phyloP scores from a whole-genome alignment of 805 yeast genomes.

The Cyberlindnera mrakii region DNA sequence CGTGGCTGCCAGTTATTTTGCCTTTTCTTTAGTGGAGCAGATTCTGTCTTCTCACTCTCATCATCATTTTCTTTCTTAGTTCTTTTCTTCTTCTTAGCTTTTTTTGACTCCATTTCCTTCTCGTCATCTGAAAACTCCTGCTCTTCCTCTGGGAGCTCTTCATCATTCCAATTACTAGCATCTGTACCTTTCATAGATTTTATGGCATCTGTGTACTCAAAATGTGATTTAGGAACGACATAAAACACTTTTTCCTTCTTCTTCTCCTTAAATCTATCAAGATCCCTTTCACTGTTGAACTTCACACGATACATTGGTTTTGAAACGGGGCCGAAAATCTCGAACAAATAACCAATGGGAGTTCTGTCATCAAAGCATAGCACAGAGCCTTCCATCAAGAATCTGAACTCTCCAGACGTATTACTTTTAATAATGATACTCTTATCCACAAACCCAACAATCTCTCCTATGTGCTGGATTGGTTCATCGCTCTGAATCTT shows the following conservation, averaged over 20 bases:
- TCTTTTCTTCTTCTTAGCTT: constrained; percentile 39
- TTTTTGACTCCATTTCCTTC: constrained; percentile 67
- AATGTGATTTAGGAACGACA: constrained; percentile 76
- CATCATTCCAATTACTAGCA: constrained; percentile 93
- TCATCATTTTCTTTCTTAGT: constrained; percentile 13
- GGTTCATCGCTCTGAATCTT: constrained; percentile 52
- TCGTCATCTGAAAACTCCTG: constrained; percentile 96
- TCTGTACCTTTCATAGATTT: constrained; percentile 79
- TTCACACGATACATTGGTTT: constrained; percentile 76
- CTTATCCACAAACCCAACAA: constrained; percentile 64
- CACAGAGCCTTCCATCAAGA: constrained; percentile 74
- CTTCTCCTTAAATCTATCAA: constrained; percentile 37
- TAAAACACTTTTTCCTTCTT: constrained; percentile 60
- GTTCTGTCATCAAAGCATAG: constrained; percentile 70
- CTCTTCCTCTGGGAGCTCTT: constrained; percentile 88
- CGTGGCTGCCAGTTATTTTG: neutral
- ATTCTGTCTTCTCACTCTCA: neutral
- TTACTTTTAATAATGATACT: constrained; percentile 67
- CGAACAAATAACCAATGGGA: constrained; percentile 72
- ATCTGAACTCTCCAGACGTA: constrained; percentile 77
- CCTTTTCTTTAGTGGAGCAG: constrained; percentile 1
- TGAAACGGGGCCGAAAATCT: constrained; percentile 84
- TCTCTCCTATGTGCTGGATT: constrained; percentile 64
- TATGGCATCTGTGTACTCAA: constrained; percentile 68
- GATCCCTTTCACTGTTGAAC: constrained; percentile 46